A percentile compares a stretch with the other conserved stretches of the same genome.
Evolutionary conservation across 2,329 filamentous ascomycete genomes (phyloP).

Genomic region (Penicillium sp.): DNA sequence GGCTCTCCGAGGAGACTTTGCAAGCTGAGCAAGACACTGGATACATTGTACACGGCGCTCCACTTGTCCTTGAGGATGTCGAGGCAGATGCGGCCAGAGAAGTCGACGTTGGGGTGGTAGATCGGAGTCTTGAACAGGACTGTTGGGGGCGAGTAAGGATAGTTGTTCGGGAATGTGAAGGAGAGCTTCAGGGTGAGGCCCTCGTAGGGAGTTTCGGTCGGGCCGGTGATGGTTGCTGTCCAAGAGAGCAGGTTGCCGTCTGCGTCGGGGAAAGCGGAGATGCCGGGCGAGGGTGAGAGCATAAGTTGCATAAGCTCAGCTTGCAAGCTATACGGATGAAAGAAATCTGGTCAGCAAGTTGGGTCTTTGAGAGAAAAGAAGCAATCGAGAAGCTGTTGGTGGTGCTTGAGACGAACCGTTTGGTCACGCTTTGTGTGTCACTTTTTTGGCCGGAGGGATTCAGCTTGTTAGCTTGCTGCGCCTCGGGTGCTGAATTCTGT

Average conservation of each 20-base stretch:
- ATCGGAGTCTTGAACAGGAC: slow-evolving; percentile 98
- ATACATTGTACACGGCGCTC: slow-evolving; percentile 96
- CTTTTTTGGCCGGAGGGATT: slow-evolving; percentile 54
- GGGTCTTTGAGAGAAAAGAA: not conserved
- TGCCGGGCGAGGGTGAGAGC: slow-evolving; percentile 87
- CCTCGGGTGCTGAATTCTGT: slow-evolving; percentile 67
- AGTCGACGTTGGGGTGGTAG: slow-evolving; percentile 98
- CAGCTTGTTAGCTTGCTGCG: slow-evolving; percentile 62
- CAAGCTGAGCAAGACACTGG: slow-evolving; percentile 86
- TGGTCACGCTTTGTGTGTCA: slow-evolving; percentile 73
- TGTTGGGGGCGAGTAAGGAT: slow-evolving; percentile 85
- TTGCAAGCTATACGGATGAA: slow-evolving; percentile 65
- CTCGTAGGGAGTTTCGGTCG: slow-evolving; percentile 86
- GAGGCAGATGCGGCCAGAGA: slow-evolving; percentile 92
- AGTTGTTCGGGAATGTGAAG: slow-evolving; percentile 86
- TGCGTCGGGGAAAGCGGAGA: slow-evolving; percentile 89
- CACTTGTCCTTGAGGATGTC: slow-evolving; percentile 99
- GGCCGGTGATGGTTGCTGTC: slow-evolving; percentile 91
- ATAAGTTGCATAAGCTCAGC: slow-evolving; percentile 98
- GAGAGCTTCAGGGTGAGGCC: slow-evolving; percentile 86
- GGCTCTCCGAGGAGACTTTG: slow-evolving; percentile 95
- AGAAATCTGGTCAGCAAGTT: not conserved
- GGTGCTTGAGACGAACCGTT: slow-evolving; percentile 58
- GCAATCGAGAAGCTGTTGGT: not conserved
- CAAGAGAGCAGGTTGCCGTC: slow-evolving; percentile 89